Conservation (phyloP, 495 filamentous ascomycete species). For the Cenococcum geophilum region DNA sequence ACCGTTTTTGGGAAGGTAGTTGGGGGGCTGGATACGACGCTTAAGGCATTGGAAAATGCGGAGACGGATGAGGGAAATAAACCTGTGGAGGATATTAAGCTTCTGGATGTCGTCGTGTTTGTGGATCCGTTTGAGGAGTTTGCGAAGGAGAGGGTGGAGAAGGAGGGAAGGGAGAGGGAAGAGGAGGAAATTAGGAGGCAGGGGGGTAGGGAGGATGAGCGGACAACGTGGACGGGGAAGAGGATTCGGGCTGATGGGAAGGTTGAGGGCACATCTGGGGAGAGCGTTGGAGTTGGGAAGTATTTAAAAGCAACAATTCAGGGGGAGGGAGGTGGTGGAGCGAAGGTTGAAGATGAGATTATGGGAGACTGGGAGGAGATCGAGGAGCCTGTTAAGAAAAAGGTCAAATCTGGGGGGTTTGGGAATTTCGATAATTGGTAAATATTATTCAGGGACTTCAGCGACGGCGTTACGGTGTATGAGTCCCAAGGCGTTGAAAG, state of each 20-base stretch:
- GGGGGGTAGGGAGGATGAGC: constrained; percentile 67
- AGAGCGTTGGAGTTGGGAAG: constrained; percentile 62
- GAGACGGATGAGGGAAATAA: constrained; percentile 61
- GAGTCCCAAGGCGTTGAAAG: not conserved
- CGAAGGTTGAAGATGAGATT: constrained; percentile 47
- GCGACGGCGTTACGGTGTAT: not conserved
- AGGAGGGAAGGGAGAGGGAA: constrained; percentile 36
- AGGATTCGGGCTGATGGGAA: constrained; percentile 43
- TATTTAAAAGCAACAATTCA: constrained; percentile 60
- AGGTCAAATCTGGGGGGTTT: constrained; percentile 75
- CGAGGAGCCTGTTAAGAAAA: constrained; percentile 71
- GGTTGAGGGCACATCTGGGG: constrained; percentile 43
- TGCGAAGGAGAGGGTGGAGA: constrained; percentile 54
- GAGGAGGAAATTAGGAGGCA: constrained; percentile 40
- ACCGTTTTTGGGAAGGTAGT: constrained; percentile 90
- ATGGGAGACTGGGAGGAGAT: constrained; percentile 50
- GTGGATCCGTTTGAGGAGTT: constrained; percentile 97
- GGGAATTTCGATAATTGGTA: constrained; percentile 88
- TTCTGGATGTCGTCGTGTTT: constrained; percentile 79
- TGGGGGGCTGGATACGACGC: constrained; percentile 61
- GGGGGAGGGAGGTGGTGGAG: constrained; percentile 39
- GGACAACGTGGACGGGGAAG: constrained; percentile 89
- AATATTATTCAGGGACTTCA: not conserved
- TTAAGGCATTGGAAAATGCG: constrained; percentile 66
- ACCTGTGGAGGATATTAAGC: constrained; percentile 67